Percentiles rank a stretch among this genome's conserved stretches.
Conservation (phyloP, 192 early-diverging fungal genomes). For the Gonapodya prolifera region DNA sequence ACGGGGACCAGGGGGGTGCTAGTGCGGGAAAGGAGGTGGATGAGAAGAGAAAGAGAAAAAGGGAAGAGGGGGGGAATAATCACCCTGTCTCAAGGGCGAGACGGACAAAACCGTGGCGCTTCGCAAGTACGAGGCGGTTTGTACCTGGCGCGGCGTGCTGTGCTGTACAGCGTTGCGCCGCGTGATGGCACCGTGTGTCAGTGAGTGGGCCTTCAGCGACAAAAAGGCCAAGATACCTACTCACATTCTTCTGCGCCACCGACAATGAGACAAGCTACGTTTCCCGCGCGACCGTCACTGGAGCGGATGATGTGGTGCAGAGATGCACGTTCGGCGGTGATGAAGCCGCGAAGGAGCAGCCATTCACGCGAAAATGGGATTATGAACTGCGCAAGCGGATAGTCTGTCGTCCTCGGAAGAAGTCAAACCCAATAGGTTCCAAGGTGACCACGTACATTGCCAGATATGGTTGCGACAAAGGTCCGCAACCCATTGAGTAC, state of each 20-base stretch:
- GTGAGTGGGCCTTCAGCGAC: no score
- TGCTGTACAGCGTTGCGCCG: no score
- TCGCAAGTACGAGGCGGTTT: neutral
- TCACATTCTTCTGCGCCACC: neutral
- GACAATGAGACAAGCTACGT: neutral
- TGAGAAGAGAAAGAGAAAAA: neutral
- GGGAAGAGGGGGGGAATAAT: neutral
- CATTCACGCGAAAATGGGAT: neutral
- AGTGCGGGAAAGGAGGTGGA: neutral
- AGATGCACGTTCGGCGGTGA: neutral
- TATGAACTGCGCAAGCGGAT: neutral
- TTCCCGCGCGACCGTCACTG: neutral
- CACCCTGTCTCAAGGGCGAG: neutral
- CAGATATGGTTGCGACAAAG: neutral
- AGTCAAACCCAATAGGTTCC: no score
- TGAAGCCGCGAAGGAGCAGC: neutral
- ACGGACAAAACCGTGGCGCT: neutral
- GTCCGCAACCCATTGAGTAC: neutral
- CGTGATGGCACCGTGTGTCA: no score
- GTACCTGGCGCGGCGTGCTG: neutral
- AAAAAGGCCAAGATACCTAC: neutral
- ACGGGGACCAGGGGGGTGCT: neutral
- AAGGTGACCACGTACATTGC: neutral
- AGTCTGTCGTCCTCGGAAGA: no score
- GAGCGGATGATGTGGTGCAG: neutral